These are phyloP conservation scores for Setaria viridis DNA, from an alignment of 202 grass and related monocot genomes.

Conservation along the genomic window DNA sequence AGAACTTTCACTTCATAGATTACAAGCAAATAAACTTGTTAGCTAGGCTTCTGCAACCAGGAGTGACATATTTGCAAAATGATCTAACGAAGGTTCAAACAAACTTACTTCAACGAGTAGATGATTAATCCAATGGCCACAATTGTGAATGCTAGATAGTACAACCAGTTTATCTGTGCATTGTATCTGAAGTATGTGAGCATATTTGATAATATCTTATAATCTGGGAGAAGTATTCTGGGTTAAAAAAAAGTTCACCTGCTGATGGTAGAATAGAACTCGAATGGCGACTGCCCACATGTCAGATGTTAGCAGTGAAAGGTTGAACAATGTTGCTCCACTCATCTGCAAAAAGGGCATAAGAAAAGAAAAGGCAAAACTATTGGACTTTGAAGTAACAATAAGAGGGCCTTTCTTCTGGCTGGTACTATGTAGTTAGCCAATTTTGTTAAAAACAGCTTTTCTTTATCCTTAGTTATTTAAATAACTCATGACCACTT, in stretches of 20 bases:
- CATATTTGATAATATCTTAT: slow-evolving; percentile 24
- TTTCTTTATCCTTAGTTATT: slow-evolving; percentile 29
- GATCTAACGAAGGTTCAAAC: slow-evolving; percentile 12
- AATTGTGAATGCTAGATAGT: slow-evolving; percentile 63
- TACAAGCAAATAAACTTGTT: slow-evolving; percentile 7
- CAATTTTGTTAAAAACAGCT: background rate
- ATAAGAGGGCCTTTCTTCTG: slow-evolving; percentile 6
- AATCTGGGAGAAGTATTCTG: background rate
- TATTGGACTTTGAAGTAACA: slow-evolving; percentile 21
- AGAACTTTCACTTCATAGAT: slow-evolving; percentile 53
- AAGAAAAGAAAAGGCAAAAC: slow-evolving; percentile 13
- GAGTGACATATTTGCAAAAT: slow-evolving; percentile 6
- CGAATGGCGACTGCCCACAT: slow-evolving; percentile 93
- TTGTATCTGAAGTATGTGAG: slow-evolving; percentile 36
- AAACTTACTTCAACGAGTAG: slow-evolving; percentile 76
- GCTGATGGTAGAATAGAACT: slow-evolving; percentile 81
- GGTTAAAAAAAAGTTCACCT: slow-evolving; percentile 49
- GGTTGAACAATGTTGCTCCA: slow-evolving; percentile 63
- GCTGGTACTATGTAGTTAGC: background rate
- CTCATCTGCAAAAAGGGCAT: slow-evolving; percentile 52
- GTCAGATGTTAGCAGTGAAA: slow-evolving; percentile 83
- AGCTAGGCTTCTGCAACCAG: slow-evolving; percentile 29
- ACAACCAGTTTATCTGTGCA: slow-evolving; percentile 72
- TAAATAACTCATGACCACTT: slow-evolving; percentile 19
- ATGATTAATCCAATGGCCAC: slow-evolving; percentile 75